Percentiles rank a stretch among this genome's conserved stretches.
These are phyloP conservation scores for Strigomonas oncopelti DNA, from an alignment of 208 protist species.

Conservation along the genomic window DNA sequence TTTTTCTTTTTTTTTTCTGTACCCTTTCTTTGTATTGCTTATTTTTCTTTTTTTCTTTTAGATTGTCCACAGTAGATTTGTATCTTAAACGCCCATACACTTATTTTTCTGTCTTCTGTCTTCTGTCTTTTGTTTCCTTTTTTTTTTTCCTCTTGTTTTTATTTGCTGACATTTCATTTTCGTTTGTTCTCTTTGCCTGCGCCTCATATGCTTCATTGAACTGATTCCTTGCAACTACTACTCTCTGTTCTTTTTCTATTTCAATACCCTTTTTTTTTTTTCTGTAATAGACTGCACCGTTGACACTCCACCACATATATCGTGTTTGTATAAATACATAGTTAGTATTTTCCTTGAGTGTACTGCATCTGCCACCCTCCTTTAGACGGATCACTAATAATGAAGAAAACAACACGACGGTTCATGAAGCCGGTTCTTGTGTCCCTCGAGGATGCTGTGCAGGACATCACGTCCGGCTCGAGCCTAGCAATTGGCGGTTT, in stretches of 20 bases:
- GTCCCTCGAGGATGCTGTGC: conserved; percentile 43
- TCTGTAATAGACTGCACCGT: no score
- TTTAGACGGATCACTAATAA: no score
- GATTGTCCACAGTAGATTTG: background rate
- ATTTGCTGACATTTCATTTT: background rate
- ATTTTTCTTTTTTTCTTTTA: background rate
- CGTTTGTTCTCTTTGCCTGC: conserved; percentile 6
- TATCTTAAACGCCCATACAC: background rate
- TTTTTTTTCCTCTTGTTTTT: background rate
- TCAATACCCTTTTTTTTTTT: background rate
- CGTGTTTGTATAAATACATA: no score
- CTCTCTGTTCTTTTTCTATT: conserved; percentile 1
- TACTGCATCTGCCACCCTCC: no score
- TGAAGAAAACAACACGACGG: conserved; percentile 4
- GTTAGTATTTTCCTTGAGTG: no score
- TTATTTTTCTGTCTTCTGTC: background rate
- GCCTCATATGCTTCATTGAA: background rate
- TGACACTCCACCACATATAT: no score
- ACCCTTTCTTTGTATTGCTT: background rate
- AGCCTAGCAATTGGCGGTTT: conserved; percentile 87
- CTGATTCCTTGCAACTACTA: background rate
- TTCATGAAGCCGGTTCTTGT: conserved; percentile 25
- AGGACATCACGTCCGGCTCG: conserved; percentile 34
- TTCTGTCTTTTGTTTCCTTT: background rate
- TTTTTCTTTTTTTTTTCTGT: conserved; percentile 7